Base-by-base conservation (phyloP, 1,139 yeast genomes). In the Candida sanyaensis region DNA sequence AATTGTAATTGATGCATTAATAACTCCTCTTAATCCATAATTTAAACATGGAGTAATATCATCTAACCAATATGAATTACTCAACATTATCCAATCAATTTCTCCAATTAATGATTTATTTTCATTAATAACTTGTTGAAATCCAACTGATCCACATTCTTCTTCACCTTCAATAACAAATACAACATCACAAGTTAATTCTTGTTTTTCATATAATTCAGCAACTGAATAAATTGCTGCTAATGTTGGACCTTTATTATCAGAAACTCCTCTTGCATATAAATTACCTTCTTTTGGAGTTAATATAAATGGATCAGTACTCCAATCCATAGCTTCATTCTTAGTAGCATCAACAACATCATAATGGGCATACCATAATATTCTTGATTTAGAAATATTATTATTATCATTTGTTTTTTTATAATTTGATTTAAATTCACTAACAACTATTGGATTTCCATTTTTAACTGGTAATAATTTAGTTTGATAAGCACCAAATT, bases 161-260 rank as follows among this genome's bases (percentile, higher is more conserved):
- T 93, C 99, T 65, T 91, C 97, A 38, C 99, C 99, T 66, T 93
- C 99, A 46, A 93, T 78, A 17, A 93, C 64, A 58, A 93, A 92
- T 0, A 88, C 83, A 10, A 93, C 85, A 62, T 93, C 97, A 47
- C 85, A 78, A 13, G 75, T 73, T 27, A 93, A 75, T 44, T 79
- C 69, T 0, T 76, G 70, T 8, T 71, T 68, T 38, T 79, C 79
- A 48, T 72, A 71, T 7, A 90, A 68, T 48, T 88, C 91, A 0
- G 96, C 93, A 10, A 88, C 96, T 0, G 97, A 90, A 66, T 84
- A 91, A 5, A 92, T 79, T 0, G 97, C 87, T 0, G 97, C 96
- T n/a, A 91, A 68, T 4, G 88, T 73, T 0, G 99, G 99, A 0
- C 98, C 99, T 63, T 93, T 93, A 64, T 93, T 93, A 62, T 93